Evolutionary conservation across 257 asterid species (phyloP), one percentile per base, ranked within the genome.

Genomic region (Solanum lycopersicoides): DNA sequence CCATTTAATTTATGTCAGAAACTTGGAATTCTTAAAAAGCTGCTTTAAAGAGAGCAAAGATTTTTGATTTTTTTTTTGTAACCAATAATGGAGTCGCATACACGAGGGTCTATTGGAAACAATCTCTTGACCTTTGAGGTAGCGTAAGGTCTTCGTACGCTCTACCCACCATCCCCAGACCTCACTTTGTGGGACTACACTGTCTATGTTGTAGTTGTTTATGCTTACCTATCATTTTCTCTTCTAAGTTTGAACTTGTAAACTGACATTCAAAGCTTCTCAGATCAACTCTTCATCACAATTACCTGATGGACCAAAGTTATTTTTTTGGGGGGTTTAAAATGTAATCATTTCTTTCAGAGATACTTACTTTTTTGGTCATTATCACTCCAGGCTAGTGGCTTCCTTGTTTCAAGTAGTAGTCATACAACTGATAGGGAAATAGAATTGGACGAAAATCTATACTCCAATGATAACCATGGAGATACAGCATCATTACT

Each of bases 361-460:
- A 32, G 20, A 30, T 82, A 11, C 69, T 16, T 32, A 82, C 10
- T 16, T 30, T 10, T 32, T 82, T 6, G 63, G 69, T 32, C 41
- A 82, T 18, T 32, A 82, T 50, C 32, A 50, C 44, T 53, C 76
- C 92, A 96, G 99, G 98, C 98, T 77, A 97, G 98, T 80, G 96
- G 93, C 86, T 95, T 97, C 91, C 99, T 96, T 89, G 88, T 93
- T 85, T 92, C 97, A 56, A 92, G 94, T 91, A 95, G 92, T 91
- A 93, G 92, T 84, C 93, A 89, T 90, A 86, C 90, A 82, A 89
- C 93, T 39, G 88, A 90, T 37, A 92, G 92, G 77, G 99, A 96
- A 89, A 95, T 94, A 59, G 99, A 97, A 90, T 86, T 97, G 91
- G 93, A 90, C 89, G 99, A 95, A 91, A 94, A 91, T 91, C 88